Conservation (phyloP, 1,139 yeast species). For the Suhomyces panamericanus region DNA sequence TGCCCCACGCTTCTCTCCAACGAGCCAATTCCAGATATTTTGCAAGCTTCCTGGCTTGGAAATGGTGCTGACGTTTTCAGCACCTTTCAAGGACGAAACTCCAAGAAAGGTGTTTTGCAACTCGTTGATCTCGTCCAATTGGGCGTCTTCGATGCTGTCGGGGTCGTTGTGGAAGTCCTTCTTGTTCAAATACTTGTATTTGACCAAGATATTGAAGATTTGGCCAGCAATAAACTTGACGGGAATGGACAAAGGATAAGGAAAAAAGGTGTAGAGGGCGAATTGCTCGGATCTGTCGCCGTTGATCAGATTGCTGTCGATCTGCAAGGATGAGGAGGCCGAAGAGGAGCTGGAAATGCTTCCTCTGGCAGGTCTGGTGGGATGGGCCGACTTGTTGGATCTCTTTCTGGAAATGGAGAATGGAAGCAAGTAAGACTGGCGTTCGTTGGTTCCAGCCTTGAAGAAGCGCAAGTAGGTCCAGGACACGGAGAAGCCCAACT, state of each 20-base stretch:
- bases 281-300: constrained; percentile 49
- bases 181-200: constrained; percentile 27
- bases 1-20: constrained; percentile 12
- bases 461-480: constrained; percentile 44
- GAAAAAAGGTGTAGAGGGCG: constrained; percentile 46
- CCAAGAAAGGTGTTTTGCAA: constrained; percentile 41
- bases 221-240: constrained; percentile 23
- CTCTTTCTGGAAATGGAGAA: constrained; percentile 27
- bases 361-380: constrained; percentile 10
- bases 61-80: constrained; percentile 32
- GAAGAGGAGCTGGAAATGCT: constrained; percentile 5
- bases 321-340: constrained; percentile 20
- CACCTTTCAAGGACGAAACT: constrained; percentile 45
- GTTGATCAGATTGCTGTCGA: constrained; percentile 25
- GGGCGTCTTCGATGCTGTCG: constrained; percentile 20
- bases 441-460: constrained; percentile 44
- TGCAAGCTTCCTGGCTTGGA: constrained; percentile 27
- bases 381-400: constrained; percentile 20
- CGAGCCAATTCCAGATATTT: constrained; percentile 31
- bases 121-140: constrained; percentile 30
- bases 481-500: constrained; percentile 36
- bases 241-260: constrained; percentile 38
- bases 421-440: constrained; percentile 45
- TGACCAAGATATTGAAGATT: constrained; percentile 23
- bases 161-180: constrained; percentile 31